Percentiles rank a stretch among this genome's conserved stretches.
These are phyloP conservation scores for Elsinoe australis DNA, from an alignment of 2,329 filamentous ascomycete species.

Conservation along the genomic window DNA sequence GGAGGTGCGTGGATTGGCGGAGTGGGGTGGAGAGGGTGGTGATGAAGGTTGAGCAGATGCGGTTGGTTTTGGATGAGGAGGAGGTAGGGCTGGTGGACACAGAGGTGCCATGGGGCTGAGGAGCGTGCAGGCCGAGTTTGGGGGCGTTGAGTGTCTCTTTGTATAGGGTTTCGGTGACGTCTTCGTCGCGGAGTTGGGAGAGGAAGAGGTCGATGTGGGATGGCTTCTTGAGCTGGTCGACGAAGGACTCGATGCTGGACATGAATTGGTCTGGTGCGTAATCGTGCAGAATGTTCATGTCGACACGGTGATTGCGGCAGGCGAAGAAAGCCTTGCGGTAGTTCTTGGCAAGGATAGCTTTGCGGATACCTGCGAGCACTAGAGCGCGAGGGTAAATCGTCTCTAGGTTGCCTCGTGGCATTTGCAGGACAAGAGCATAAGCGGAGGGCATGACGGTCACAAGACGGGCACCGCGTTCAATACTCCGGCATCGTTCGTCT, in stretches of 20 bases:
- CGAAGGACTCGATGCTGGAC: conserved; percentile 63
- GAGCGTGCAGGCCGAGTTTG: conserved; percentile 23
- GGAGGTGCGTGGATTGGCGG: conserved; percentile 59
- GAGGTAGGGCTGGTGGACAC: conserved; percentile 23
- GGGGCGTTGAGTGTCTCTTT: conserved; percentile 63
- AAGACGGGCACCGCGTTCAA: conserved; percentile 80
- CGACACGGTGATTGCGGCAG: conserved; percentile 86
- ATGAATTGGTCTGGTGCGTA: conserved; percentile 84
- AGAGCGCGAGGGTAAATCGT: conserved; percentile 90
- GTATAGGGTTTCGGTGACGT: conserved; percentile 91
- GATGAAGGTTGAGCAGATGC: conserved; percentile 78
- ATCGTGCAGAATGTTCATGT: conserved; percentile 96
- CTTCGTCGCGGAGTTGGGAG: conserved; percentile 77
- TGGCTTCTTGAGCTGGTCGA: conserved; percentile 74
- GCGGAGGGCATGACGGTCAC: conserved; percentile 84
- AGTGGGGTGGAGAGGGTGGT: conserved; percentile 53
- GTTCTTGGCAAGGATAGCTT: conserved; percentile 68
- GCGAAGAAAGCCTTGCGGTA: conserved; percentile 79
- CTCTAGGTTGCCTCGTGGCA: conserved; percentile 92
- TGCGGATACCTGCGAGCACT: conserved; percentile 81
- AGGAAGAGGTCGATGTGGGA: conserved; percentile 86
- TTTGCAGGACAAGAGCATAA: conserved; percentile 81
- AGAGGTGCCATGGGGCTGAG: neutral
- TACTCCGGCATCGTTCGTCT: conserved; percentile 84
- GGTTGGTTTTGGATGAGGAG: conserved; percentile 63